Percentiles rank a stretch among this genome's conserved stretches.
Conservation (phyloP, 192 early-diverging fungal genomes). For the Backusella sp. region DNA sequence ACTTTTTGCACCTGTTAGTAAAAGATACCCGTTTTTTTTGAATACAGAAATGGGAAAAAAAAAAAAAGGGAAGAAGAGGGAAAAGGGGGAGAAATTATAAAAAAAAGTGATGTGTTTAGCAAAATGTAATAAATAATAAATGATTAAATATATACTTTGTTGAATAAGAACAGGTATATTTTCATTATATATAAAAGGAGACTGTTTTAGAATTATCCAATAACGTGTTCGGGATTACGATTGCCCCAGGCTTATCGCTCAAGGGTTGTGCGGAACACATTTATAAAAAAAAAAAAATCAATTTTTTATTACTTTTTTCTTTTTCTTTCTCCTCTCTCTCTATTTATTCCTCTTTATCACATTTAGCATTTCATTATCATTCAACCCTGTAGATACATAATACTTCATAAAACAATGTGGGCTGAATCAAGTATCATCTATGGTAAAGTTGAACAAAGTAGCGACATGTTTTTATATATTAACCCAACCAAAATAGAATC, state of each 20-base stretch:
- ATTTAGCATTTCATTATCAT: background rate
- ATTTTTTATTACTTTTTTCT: background rate
- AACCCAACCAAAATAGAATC: background rate
- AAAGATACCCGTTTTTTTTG: background rate
- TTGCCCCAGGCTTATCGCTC: slow-evolving; percentile 3
- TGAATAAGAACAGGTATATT: background rate
- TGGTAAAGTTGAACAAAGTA: background rate
- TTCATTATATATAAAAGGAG: background rate
- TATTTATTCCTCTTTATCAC: background rate
- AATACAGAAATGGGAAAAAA: background rate
- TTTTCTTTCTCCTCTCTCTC: background rate
- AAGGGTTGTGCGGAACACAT: background rate
- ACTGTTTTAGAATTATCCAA: background rate
- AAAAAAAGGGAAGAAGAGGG: background rate
- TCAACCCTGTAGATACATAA: background rate
- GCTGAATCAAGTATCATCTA: background rate
- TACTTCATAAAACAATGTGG: background rate
- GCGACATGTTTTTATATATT: background rate
- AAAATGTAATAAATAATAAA: background rate
- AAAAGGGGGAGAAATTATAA: background rate
- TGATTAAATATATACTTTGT: background rate
- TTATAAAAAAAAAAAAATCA: background rate
- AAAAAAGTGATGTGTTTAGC: background rate
- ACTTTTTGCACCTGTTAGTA: background rate
- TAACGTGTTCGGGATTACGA: background rate